A percentile compares a stretch with the other conserved stretches of the same genome.
Conservation (phyloP, 176 grass and related monocot genomes). For the Oryza officinalis region DNA sequence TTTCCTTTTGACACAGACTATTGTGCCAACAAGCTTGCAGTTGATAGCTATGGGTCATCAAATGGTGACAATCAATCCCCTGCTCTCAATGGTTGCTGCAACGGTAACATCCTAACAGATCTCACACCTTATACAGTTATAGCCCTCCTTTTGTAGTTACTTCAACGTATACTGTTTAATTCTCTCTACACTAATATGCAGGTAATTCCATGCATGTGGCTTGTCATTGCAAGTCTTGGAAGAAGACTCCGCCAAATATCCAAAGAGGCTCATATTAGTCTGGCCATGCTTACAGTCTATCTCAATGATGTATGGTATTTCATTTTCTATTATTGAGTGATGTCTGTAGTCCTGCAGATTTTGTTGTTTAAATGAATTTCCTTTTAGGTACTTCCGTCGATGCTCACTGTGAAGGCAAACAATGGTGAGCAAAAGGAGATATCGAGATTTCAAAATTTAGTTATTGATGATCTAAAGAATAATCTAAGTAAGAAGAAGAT, state of each 20-base stretch:
- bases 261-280: constrained; percentile 53
- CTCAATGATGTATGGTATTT: constrained; percentile 62
- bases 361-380: constrained; percentile 22
- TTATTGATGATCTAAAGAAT: constrained; percentile 48
- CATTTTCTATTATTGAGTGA: constrained; percentile 51
- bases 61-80: constrained; percentile 62
- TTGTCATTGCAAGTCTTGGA: constrained; percentile 62
- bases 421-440: constrained; percentile 71
- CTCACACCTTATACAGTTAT: background rate
- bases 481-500: constrained; percentile 76
- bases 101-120: constrained; percentile 37
- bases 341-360: constrained; percentile 22
- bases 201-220: constrained; percentile 61
- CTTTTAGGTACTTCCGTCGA: constrained; percentile 67
- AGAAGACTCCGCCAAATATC: constrained; percentile 61
- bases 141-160: background rate
- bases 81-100: constrained; percentile 54
- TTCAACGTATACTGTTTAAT: constrained; percentile 28
- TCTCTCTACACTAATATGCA: constrained; percentile 21
- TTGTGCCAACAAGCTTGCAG: constrained; percentile 71
- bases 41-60: constrained; percentile 70
- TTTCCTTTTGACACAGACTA: constrained; percentile 51
- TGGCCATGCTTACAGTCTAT: constrained; percentile 65
- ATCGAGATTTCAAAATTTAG: constrained; percentile 60
- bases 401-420: constrained; percentile 77